Conservation (phyloP, 2,329 filamentous ascomycete species). For the Calonectria pseudoreteaudii region DNA sequence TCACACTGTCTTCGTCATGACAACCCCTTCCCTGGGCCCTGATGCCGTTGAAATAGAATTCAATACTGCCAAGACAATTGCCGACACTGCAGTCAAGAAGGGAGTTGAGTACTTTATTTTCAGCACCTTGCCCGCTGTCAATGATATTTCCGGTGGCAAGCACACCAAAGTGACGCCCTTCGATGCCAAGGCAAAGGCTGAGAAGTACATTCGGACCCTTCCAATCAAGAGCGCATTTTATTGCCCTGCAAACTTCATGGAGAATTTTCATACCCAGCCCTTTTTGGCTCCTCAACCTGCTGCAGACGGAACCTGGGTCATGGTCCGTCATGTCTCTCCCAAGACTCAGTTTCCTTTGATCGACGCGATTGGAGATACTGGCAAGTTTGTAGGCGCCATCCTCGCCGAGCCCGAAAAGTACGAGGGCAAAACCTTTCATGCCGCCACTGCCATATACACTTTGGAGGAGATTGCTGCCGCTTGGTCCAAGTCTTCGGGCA, state of each 20-base stretch:
- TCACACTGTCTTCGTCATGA: conserved; percentile 63
- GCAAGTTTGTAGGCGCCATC: conserved; percentile 55
- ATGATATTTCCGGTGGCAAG: conserved; percentile 49
- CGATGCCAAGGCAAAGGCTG: conserved; percentile 64
- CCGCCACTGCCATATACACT: conserved; percentile 53
- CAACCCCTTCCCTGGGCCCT: conserved; percentile 53
- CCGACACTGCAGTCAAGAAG: conserved; percentile 52
- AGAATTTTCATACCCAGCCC: conserved; percentile 47
- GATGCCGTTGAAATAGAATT: conserved; percentile 47
- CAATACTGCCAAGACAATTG: conserved; percentile 54
- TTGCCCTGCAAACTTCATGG: conserved; percentile 56
- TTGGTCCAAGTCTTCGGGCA: conserved; percentile 54
- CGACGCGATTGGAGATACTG: conserved; percentile 57
- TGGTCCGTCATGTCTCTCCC: conserved; percentile 33
- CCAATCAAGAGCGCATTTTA: conserved; percentile 58
- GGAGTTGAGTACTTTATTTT: conserved; percentile 55
- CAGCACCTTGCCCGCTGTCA: conserved; percentile 51
- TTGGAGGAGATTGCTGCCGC: conserved; percentile 52
- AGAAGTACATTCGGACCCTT: conserved; percentile 62
- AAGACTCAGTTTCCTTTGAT: conserved; percentile 55
- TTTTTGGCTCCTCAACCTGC: conserved; percentile 45
- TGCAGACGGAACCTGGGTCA: conserved; percentile 45
- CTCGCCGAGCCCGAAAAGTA: conserved; percentile 56
- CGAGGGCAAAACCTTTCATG: conserved; percentile 57
- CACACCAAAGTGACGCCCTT: conserved; percentile 55